phyloP scores from a whole-genome alignment of 257 asterid genomes.

The Sherardia arvensis region DNA sequence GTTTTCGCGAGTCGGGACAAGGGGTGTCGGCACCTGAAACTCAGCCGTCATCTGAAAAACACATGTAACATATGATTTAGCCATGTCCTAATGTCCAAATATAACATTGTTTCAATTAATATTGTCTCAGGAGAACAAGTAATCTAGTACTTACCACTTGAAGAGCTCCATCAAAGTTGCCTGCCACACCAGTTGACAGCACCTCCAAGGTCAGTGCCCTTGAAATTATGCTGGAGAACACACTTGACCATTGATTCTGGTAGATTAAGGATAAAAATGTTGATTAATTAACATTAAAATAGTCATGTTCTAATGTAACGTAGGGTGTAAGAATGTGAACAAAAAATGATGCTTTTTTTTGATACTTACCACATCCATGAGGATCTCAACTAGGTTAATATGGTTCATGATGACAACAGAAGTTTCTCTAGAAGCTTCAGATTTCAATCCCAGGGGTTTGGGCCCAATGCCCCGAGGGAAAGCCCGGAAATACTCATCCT shows the following conservation, averaged over 20 bases:
- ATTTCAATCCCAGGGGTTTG: constrained; percentile 59
- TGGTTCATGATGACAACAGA: constrained; percentile 90
- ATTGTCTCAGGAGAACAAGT: not conserved
- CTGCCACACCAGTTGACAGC: constrained; percentile 83
- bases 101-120: no score
- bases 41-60: constrained; percentile 31
- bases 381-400: constrained; percentile 67
- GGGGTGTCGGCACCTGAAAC: constrained; percentile 31
- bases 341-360: not conserved
- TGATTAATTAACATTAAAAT: no score
- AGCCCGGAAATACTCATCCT: constrained; percentile 60
- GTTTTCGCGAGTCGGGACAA: constrained; percentile 31
- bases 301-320: not conserved
- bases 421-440: constrained; percentile 87
- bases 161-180: constrained; percentile 75
- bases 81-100: not conserved
- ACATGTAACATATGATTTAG: not conserved
- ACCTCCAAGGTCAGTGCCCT: constrained; percentile 77
- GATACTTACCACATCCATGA: constrained; percentile 79
- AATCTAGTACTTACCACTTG: constrained; percentile 18
- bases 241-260: constrained; percentile 85
- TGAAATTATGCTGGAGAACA: constrained; percentile 76
- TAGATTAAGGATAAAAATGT: not conserved
- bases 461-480: constrained; percentile 97
- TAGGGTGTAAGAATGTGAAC: not conserved